Evolutionary conservation across 805 yeast genomes (phyloP).

Genomic region (Yamadazyma olivae): DNA sequence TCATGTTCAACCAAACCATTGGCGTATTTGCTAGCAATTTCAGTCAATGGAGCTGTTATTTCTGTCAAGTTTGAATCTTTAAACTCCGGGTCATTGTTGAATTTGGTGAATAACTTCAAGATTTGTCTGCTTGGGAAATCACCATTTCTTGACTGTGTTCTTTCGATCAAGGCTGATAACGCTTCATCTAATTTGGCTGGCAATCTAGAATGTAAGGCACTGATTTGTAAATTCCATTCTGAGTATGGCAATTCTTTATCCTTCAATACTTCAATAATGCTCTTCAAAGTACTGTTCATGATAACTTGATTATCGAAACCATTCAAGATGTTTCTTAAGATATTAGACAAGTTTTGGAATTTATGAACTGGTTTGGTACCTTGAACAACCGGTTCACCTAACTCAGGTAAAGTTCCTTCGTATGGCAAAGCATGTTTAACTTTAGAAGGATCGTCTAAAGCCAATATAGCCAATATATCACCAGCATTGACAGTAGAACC

Average conservation of each 20-base stretch:
- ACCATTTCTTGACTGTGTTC: slow-evolving; percentile 61
- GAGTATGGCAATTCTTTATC: slow-evolving; percentile 86
- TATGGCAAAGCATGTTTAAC: slow-evolving; percentile 95
- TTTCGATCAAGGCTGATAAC: slow-evolving; percentile 62
- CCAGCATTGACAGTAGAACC: slow-evolving; percentile 98
- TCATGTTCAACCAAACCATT: slow-evolving; percentile 85
- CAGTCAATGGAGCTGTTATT: slow-evolving; percentile 69
- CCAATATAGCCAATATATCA: slow-evolving; percentile 91
- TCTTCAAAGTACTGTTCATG: slow-evolving; percentile 78
- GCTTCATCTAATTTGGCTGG: slow-evolving; percentile 73
- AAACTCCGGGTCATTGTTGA: slow-evolving; percentile 44
- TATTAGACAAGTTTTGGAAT: slow-evolving; percentile 54
- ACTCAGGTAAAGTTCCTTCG: slow-evolving; percentile 88
- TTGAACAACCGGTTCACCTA: slow-evolving; percentile 76
- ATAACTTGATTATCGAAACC: slow-evolving; percentile 97
- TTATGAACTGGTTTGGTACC: slow-evolving; percentile 85
- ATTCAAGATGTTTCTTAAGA: slow-evolving; percentile 73
- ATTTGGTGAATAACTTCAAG: slow-evolving; percentile 65
- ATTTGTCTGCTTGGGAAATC: slow-evolving; percentile 94
- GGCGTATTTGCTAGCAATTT: slow-evolving; percentile 65
- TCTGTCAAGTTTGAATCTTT: slow-evolving; percentile 41
- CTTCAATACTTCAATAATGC: slow-evolving; percentile 67
- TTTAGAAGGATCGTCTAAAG: slow-evolving; percentile 94
- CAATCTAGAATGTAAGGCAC: slow-evolving; percentile 90
- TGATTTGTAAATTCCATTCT: slow-evolving; percentile 81